These are phyloP conservation scores for Allodekkera sacchari DNA, from an alignment of 805 yeast species.

Conservation along the genomic window DNA sequence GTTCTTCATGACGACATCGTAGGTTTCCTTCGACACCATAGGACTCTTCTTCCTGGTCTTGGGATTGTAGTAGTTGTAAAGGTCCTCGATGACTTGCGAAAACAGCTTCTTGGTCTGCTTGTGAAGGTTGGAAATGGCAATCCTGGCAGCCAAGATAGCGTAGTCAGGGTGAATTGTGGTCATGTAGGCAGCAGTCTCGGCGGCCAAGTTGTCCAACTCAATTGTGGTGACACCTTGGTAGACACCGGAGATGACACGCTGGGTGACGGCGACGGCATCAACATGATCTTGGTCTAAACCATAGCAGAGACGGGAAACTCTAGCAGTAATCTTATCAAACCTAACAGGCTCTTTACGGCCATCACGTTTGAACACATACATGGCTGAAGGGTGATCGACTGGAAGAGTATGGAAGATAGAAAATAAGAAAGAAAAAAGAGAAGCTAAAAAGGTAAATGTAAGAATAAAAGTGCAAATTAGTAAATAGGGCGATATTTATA, in stretches of 20 bases:
- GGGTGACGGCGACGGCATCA: slow-evolving; percentile 94
- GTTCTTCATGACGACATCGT: slow-evolving; percentile 53
- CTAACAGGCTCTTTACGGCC: slow-evolving; percentile 93
- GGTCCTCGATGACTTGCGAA: slow-evolving; percentile 64
- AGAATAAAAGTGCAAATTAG: not conserved
- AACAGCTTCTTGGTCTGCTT: slow-evolving; percentile 82
- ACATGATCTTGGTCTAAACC: slow-evolving; percentile 88
- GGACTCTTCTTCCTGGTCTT: slow-evolving; percentile 60
- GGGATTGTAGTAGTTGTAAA: slow-evolving; percentile 76
- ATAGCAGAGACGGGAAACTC: slow-evolving; percentile 87
- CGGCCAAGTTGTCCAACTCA: slow-evolving; percentile 73
- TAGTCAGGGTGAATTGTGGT: slow-evolving; percentile 98
- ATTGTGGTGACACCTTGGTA: slow-evolving; percentile 95
- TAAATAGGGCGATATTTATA: slow-evolving; percentile 1
- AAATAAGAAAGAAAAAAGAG: not conserved
- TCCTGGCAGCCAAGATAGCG: slow-evolving; percentile 89
- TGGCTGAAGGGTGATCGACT: slow-evolving; percentile 19
- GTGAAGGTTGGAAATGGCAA: slow-evolving; percentile 89
- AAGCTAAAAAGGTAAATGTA: not conserved
- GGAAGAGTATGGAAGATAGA: not conserved
- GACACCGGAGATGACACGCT: slow-evolving; percentile 91
- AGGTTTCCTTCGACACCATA: slow-evolving; percentile 62
- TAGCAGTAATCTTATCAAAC: slow-evolving; percentile 94
- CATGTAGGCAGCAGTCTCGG: slow-evolving; percentile 97
- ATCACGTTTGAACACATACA: slow-evolving; percentile 88